Percentiles rank a stretch among this genome's conserved stretches.
Evolutionary conservation across 73 alveolate genomes (phyloP).

Genomic region (Paramecium octaurelia): DNA sequence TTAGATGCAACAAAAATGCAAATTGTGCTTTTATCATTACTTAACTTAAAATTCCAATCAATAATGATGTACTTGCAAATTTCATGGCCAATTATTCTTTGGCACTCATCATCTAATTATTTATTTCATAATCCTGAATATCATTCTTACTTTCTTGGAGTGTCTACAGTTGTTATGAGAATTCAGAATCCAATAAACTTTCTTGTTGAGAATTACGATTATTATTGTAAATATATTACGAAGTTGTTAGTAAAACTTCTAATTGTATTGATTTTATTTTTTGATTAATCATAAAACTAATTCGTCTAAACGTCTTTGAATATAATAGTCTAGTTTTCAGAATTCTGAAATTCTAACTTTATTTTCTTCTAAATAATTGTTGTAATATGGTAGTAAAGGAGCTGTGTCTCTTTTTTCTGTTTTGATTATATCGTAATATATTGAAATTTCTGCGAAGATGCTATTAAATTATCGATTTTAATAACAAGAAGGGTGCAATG

Average conservation of each 20-base stretch:
- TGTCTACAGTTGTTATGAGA: background rate
- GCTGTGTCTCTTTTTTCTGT: background rate
- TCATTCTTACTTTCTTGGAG: background rate
- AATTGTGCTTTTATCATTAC: background rate
- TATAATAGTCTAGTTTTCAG: background rate
- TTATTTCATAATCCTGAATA: background rate
- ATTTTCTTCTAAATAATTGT: background rate
- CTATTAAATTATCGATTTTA: background rate
- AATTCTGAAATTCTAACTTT: background rate
- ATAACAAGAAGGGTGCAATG: background rate
- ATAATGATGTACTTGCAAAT: background rate
- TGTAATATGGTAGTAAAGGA: background rate
- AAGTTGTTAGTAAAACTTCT: background rate
- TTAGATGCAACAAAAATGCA: background rate
- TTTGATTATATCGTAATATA: background rate
- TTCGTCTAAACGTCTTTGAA: background rate
- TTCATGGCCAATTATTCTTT: conserved; percentile 3
- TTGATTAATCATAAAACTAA: background rate
- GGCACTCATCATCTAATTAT: background rate
- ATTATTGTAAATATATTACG: background rate
- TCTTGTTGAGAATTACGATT: background rate
- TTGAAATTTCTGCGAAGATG: background rate
- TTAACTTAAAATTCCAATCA: background rate
- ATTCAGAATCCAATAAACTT: background rate
- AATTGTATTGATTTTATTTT: background rate